Evolutionary conservation across 169 alveolate genomes (phyloP).

Genomic region (Prorocentrum cordatum): DNA sequence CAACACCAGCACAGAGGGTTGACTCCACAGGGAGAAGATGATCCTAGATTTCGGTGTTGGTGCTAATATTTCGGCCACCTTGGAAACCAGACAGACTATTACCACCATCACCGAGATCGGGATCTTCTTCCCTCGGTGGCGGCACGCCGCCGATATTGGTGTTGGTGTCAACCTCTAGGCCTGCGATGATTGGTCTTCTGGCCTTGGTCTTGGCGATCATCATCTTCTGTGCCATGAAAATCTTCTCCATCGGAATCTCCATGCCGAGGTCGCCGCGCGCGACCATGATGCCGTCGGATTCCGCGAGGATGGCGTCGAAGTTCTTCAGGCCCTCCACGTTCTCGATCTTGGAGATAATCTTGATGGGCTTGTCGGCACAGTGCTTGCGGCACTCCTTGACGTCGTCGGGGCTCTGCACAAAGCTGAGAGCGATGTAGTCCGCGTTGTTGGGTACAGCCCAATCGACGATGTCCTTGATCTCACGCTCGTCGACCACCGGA

Average conservation of each 20-base stretch:
- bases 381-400: slow-evolving; percentile 76
- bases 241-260: slow-evolving; percentile 97
- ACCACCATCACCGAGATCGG: too few species aligned
- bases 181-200: too few species aligned
- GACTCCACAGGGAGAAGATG: too few species aligned
- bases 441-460: slow-evolving; percentile 90
- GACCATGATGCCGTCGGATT: slow-evolving; percentile 97
- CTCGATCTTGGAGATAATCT: slow-evolving; percentile 92
- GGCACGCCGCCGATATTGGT: too few species aligned
- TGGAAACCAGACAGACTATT: too few species aligned
- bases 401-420: slow-evolving; percentile 75
- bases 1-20: too few species aligned
- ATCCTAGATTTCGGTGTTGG: too few species aligned
- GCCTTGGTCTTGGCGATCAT: slow-evolving; percentile 89
- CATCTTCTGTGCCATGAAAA: slow-evolving; percentile 91
- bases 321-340: slow-evolving; percentile 91
- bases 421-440: slow-evolving; percentile 89
- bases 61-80: too few species aligned
- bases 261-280: slow-evolving; percentile 98
- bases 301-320: slow-evolving; percentile 89
- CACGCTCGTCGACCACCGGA: slow-evolving; percentile 93
- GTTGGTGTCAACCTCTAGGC: too few species aligned
- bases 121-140: too few species aligned
- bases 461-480: slow-evolving; percentile 87
- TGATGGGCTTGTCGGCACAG: slow-evolving; percentile 82